Percentiles rank a stretch among this genome's conserved stretches.
phyloP scores from a whole-genome alignment of 768 basidiomycete genomes.

The Phanerochaete carnosa region DNA sequence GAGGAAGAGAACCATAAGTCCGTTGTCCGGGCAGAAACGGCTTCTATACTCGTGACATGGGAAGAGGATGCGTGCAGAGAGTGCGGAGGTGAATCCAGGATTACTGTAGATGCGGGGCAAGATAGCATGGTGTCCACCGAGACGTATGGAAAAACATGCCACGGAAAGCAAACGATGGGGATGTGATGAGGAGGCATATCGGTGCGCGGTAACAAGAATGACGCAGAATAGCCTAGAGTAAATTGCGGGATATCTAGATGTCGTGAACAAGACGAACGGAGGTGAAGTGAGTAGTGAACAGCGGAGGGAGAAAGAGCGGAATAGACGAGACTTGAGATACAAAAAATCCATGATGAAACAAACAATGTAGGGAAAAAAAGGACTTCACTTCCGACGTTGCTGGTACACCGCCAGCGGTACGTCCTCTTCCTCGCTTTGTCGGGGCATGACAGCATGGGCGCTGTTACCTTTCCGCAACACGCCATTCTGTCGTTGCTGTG shows the following conservation, averaged over 20 bases:
- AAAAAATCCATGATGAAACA: conserved; percentile 9
- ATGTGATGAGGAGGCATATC: neutral
- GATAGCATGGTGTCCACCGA: conserved; percentile 5
- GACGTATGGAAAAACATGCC: neutral
- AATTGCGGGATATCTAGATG: conserved; percentile 27
- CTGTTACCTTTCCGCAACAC: conserved; percentile 63
- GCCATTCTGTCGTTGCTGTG: conserved; percentile 41
- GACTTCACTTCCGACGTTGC: conserved; percentile 53
- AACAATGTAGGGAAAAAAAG: neutral
- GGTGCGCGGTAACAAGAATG: neutral
- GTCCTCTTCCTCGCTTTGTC: conserved; percentile 70
- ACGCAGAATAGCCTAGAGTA: conserved; percentile 18
- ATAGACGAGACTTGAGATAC: conserved; percentile 2
- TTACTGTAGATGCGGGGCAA: conserved; percentile 4
- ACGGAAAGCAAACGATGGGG: conserved; percentile 2
- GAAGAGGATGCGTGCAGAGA: neutral
- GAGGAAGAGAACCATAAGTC: neutral
- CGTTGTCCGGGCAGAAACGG: neutral
- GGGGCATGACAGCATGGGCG: conserved; percentile 51
- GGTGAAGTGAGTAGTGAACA: conserved; percentile 1
- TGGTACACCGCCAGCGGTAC: conserved; percentile 78
- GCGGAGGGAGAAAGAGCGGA: conserved; percentile 6
- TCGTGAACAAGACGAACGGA: conserved; percentile 7
- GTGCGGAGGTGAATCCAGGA: neutral
- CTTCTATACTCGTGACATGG: neutral